Conservation (phyloP, 805 yeast genomes). For the Metschnikowia aberdeeniae region DNA sequence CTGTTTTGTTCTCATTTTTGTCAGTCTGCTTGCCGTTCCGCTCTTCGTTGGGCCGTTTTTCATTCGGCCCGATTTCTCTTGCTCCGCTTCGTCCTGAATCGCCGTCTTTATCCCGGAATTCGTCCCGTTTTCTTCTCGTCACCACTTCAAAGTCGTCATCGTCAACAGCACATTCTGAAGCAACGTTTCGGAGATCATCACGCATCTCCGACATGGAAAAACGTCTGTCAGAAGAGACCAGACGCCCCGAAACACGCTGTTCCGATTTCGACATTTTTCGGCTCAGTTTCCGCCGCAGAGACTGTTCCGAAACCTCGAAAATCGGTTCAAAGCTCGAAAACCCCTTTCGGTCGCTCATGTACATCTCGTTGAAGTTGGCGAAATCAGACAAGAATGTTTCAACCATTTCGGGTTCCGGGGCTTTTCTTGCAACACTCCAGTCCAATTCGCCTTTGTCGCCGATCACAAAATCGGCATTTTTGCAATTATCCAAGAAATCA, state of each 20-base stretch:
- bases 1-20: not conserved
- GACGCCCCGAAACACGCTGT: constrained; percentile 10
- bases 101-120: too few species aligned
- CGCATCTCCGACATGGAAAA: not conserved
- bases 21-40: too few species aligned
- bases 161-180: constrained; percentile 14
- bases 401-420: not conserved
- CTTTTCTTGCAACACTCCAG: not conserved
- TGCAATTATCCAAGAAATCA: constrained; percentile 26
- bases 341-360: constrained; percentile 34
- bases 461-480: constrained; percentile 18
- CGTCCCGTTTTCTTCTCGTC: constrained; percentile 9
- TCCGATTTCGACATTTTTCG: constrained; percentile 20
- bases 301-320: constrained; percentile 22
- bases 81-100: too few species aligned
- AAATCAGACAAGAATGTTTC: constrained; percentile 20
- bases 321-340: constrained; percentile 32
- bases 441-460: constrained; percentile 18
- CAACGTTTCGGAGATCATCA: not conserved
- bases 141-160: constrained; percentile 28
- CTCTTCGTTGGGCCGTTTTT: too few species aligned
- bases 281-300: constrained; percentile 19
- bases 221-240: too few species aligned
- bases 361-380: constrained; percentile 24
- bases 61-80: too few species aligned